Conservation (phyloP, 495 filamentous ascomycete genomes). For the Terfezia claveryi region DNA sequence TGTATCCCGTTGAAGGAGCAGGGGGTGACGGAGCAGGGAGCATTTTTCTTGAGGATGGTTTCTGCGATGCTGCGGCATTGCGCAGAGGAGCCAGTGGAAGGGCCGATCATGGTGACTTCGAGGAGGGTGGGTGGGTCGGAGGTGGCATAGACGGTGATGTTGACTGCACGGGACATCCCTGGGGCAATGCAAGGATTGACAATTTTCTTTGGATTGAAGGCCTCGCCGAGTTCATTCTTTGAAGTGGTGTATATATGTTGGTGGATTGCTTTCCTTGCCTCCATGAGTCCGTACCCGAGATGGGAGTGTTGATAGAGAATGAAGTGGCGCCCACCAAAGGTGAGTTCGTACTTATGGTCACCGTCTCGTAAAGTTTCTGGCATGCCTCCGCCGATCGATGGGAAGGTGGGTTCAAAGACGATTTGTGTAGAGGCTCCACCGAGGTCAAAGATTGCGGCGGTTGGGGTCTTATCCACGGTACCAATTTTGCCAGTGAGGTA, state of each 20-base stretch:
- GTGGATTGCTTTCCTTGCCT: slow-evolving; percentile 70
- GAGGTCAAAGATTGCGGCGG: slow-evolving; percentile 86
- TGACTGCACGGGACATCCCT: slow-evolving; percentile 46
- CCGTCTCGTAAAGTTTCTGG: slow-evolving; percentile 66
- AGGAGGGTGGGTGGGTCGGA: slow-evolving; percentile 4
- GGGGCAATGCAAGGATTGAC: slow-evolving; percentile 75
- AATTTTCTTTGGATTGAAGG: slow-evolving; percentile 39
- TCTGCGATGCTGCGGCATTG: slow-evolving; percentile 82
- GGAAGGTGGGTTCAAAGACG: slow-evolving; percentile 90
- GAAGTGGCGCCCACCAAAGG: slow-evolving; percentile 77
- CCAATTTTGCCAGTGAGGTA: slow-evolving; percentile 96
- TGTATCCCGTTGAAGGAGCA: slow-evolving; percentile 97
- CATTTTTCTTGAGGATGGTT: slow-evolving; percentile 72
- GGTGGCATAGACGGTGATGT: slow-evolving; percentile 36
- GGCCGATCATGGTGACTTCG: slow-evolving; percentile 76
- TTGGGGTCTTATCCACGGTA: slow-evolving; percentile 66
- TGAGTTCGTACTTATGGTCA: slow-evolving; percentile 87
- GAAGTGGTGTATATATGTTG: slow-evolving; percentile 27
- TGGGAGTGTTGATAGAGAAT: slow-evolving; percentile 97
- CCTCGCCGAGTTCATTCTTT: slow-evolving; percentile 22
- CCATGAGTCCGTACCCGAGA: slow-evolving; percentile 91
- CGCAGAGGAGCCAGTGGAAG: slow-evolving; percentile 44
- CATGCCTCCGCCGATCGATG: slow-evolving; percentile 47
- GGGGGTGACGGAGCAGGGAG: slow-evolving; percentile 56
- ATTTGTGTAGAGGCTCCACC: slow-evolving; percentile 95